Conservation (phyloP, 2,329 filamentous ascomycete species). For the Aspergillus phoenicis region DNA sequence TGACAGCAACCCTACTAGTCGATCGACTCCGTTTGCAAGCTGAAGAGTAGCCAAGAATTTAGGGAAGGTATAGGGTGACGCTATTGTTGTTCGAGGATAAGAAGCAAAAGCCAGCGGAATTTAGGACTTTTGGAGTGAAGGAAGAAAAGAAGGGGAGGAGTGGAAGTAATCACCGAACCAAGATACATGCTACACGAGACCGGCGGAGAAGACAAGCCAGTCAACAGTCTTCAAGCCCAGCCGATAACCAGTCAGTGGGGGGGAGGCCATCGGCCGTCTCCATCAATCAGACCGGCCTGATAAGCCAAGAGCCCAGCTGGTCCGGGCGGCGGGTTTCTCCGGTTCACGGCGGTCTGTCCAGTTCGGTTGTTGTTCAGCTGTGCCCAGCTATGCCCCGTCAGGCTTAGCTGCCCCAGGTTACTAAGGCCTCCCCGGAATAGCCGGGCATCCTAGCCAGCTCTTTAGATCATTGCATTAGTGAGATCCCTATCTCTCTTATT, state of each 20-base stretch:
- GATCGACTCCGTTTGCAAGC: not conserved
- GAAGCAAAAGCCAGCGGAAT: not conserved
- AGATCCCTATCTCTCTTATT: constrained; percentile 5
- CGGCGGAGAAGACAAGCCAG: constrained; percentile 7
- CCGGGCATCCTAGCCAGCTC: not conserved
- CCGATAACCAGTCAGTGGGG: constrained; percentile 17
- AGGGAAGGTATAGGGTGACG: not conserved
- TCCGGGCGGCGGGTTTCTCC: constrained; percentile 7
- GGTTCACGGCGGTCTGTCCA: constrained; percentile 4
- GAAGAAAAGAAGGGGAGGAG: not conserved
- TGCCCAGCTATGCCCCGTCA: too few relatives aligned
- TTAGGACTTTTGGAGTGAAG: not conserved
- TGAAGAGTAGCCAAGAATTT: not conserved
- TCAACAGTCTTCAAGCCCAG: constrained; percentile 1
- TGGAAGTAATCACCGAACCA: constrained; percentile 2
- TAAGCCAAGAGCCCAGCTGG: constrained; percentile 13
- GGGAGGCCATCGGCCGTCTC: constrained; percentile 20
- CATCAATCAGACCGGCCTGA: constrained; percentile 22
- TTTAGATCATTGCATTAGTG: constrained; percentile 5
- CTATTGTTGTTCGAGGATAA: not conserved
- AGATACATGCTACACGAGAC: not conserved
- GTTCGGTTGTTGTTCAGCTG: too few relatives aligned
- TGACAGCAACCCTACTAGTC: not conserved
- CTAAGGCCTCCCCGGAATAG: constrained; percentile 1
- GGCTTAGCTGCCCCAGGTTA: not conserved